phyloP scores from a whole-genome alignment of 2,329 filamentous ascomycete species.

The Cercospora canescens region DNA sequence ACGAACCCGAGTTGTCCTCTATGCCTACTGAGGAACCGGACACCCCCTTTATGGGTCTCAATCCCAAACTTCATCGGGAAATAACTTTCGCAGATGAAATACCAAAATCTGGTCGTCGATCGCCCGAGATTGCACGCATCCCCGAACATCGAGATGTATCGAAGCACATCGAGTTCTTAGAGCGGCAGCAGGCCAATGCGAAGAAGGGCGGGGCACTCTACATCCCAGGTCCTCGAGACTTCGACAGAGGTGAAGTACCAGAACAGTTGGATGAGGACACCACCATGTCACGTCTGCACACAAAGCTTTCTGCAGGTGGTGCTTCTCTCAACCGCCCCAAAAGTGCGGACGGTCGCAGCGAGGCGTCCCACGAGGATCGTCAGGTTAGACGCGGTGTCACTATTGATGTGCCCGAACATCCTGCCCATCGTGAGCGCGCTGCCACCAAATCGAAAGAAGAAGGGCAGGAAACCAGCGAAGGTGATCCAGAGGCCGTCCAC shows the following conservation, averaged over 20 bases:
- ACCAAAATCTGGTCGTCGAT: slow-evolving; percentile 30
- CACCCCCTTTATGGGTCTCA: slow-evolving; percentile 30
- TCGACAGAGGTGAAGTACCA: slow-evolving; percentile 77
- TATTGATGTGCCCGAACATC: slow-evolving; percentile 63
- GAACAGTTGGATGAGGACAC: slow-evolving; percentile 55
- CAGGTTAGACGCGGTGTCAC: slow-evolving; percentile 60
- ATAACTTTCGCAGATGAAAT: slow-evolving; percentile 72
- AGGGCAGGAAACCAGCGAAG: slow-evolving; percentile 3
- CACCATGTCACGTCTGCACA: slow-evolving; percentile 33
- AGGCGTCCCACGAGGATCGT: slow-evolving; percentile 14
- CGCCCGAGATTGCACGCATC: slow-evolving; percentile 50
- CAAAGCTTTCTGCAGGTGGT: slow-evolving; percentile 24
- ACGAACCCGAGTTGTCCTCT: background rate
- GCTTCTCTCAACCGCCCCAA: slow-evolving; percentile 19
- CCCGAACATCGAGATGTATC: slow-evolving; percentile 50
- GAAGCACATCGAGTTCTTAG: slow-evolving; percentile 83
- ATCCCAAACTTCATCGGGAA: slow-evolving; percentile 39
- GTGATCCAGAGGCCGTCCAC: slow-evolving; percentile 11
- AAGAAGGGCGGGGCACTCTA: slow-evolving; percentile 71
- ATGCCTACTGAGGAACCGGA: slow-evolving; percentile 5
- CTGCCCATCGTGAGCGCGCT: slow-evolving; percentile 29
- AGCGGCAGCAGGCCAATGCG: slow-evolving; percentile 70
- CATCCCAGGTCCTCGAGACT: slow-evolving; percentile 90
- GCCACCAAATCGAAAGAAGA: slow-evolving; percentile 13
- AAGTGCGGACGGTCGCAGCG: slow-evolving; percentile 23